Evolutionary conservation across 192 early-diverging fungal genomes (phyloP), one percentile per base, ranked within the genome.

Genomic region (Backusella macrospora): DNA sequence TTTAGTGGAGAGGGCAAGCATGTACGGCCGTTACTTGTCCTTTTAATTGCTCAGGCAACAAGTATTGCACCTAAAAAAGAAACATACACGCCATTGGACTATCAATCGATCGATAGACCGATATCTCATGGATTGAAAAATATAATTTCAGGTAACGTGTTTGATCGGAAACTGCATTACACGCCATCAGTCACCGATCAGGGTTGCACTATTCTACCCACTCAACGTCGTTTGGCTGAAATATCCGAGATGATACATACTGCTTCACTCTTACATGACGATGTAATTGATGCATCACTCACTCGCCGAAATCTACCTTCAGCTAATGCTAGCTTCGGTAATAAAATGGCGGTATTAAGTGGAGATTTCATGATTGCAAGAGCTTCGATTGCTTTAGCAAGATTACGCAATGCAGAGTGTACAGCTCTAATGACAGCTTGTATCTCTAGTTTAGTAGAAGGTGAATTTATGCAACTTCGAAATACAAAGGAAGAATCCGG

Each of bases 161-260:
- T 69, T 44, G 45, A 74, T 42, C 49, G 15, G 18, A 68, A 68
- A 64, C 29, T 66, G 15, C 69, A 74, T 13, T 79, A 79, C 45
- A 79, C 73, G 26, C 77, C 77, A 10, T 75, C 68, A 16, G 68
- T 75, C 15, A 79, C 62, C 6, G 46, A 70, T 9, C 69, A 79
- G 43, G 78, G 78, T 5, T 79, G 78, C 14, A 62, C 18, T 3
- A 95, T 99, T 48, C 83, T 99, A 44, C 92, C 94, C 9, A 90
- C 94, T 34, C 97, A 99, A 65, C 86, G 94, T 15, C 90, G 97
- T 9, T 86, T 99, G 59, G 96, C 96, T 6, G 97, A 99, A 81
- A 98, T 99, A 67, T 94, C 94, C 0, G 97, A 99, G 81, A 96
- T 99, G 92, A 99, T 99, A 76, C 96, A 99, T 77, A 99, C 96